These are phyloP conservation scores for Geosmithia morbida DNA, from an alignment of 2,329 filamentous ascomycete species.

Conservation along the genomic window DNA sequence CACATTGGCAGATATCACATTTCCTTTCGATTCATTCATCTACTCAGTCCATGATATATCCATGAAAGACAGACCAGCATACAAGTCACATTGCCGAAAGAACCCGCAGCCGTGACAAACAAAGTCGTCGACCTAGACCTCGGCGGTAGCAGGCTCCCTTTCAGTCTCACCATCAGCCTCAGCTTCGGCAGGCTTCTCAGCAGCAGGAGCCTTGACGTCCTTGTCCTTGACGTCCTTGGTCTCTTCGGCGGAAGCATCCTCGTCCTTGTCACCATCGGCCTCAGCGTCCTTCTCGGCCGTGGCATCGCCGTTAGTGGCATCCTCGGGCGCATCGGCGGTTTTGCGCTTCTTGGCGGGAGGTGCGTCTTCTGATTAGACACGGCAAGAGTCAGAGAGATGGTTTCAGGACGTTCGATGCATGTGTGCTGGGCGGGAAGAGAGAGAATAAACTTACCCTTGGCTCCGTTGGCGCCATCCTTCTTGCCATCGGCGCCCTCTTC, in stretches of 20 bases:
- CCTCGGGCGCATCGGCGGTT: slow-evolving; percentile 18
- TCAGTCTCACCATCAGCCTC: neutral
- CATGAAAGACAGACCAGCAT: no score
- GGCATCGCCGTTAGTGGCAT: slow-evolving; percentile 15
- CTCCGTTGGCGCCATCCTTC: slow-evolving; percentile 12
- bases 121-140: neutral
- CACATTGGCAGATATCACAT: no score
- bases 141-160: no score
- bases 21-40: no score
- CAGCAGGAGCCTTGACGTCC: neutral
- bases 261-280: slow-evolving; percentile 3
- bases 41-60: no score
- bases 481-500: slow-evolving; percentile 11
- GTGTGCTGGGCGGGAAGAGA: neutral
- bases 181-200: neutral
- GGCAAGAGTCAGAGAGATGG: neutral
- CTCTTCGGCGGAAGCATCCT: slow-evolving; percentile 7
- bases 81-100: no score
- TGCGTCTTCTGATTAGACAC: slow-evolving; percentile 14
- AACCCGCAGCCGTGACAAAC: no score
- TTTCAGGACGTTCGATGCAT: neutral
- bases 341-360: slow-evolving; percentile 38
- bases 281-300: slow-evolving; percentile 7
- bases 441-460: slow-evolving; percentile 15
- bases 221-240: neutral